Percentiles rank a stretch among this genome's conserved stretches.
Conservation (phyloP, 148 eudicot genomes). For the Suaeda aralocaspica region DNA sequence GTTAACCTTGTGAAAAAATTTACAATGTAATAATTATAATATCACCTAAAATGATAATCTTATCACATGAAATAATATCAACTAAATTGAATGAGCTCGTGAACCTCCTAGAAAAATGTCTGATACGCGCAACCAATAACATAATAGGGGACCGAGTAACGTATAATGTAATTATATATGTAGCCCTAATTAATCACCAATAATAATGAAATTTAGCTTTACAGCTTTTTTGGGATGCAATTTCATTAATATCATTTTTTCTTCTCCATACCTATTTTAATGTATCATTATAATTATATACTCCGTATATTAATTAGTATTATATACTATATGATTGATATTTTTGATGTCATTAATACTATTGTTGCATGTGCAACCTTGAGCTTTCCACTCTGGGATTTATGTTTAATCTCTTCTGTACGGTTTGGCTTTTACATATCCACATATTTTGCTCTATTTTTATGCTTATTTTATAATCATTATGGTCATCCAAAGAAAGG, state of each 20-base stretch:
- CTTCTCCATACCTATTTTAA: not conserved
- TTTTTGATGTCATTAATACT: not conserved
- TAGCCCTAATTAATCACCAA: not conserved
- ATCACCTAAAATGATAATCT: constrained; percentile 12
- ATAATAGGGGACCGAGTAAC: constrained; percentile 6
- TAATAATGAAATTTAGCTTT: not conserved
- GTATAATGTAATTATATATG: not conserved
- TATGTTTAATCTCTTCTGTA: not conserved
- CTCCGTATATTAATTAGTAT: too few relatives aligned
- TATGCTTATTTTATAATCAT: too few relatives aligned
- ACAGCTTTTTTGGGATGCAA: not conserved
- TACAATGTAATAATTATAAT: constrained; percentile 9
- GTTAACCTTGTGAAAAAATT: constrained; percentile 5
- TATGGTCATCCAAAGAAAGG: too few relatives aligned
- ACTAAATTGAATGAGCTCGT: constrained; percentile 25
- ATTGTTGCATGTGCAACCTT: constrained; percentile 19
- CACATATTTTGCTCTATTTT: not conserved
- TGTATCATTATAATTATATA: too few relatives aligned
- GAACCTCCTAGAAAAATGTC: not conserved
- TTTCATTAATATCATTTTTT: not conserved
- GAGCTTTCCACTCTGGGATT: constrained; percentile 9
- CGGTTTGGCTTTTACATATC: constrained; percentile 1
- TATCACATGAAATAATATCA: not conserved
- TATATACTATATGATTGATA: not conserved
- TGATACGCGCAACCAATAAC: not conserved